These are phyloP conservation scores for Simplicillium sp. DNA, from an alignment of 2,329 filamentous ascomycete genomes.

Conservation along the genomic window DNA sequence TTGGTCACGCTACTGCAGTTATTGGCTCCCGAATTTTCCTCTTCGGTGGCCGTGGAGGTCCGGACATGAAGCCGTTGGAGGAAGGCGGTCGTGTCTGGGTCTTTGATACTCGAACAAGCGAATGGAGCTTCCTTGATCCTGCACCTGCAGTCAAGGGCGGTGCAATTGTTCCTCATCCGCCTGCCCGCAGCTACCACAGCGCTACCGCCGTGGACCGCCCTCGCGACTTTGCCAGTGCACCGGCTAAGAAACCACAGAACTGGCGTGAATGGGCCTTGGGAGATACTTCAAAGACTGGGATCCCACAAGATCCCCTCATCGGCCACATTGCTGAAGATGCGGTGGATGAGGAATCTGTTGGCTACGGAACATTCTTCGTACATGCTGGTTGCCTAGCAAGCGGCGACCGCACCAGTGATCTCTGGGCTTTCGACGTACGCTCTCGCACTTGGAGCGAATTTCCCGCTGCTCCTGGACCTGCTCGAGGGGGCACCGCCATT, in stretches of 20 bases:
- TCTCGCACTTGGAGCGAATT: conserved; percentile 58
- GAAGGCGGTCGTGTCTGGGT: conserved; percentile 69
- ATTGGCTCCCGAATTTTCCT: conserved; percentile 66
- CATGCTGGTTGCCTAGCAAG: conserved; percentile 65
- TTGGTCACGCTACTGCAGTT: conserved; percentile 63
- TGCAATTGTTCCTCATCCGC: conserved; percentile 36
- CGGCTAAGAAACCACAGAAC: conserved; percentile 27
- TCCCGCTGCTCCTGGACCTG: conserved; percentile 55
- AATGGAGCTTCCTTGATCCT: conserved; percentile 59
- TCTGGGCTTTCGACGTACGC: conserved; percentile 69
- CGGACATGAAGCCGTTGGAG: conserved; percentile 60
- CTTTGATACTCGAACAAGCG: conserved; percentile 54
- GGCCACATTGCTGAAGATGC: conserved; percentile 48
- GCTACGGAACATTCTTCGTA: conserved; percentile 60
- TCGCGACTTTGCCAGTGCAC: conserved; percentile 32
- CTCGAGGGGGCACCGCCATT: conserved; percentile 59
- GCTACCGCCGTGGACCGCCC: conserved; percentile 49
- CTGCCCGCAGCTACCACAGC: conserved; percentile 62
- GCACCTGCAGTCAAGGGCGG: conserved; percentile 31
- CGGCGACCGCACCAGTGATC: conserved; percentile 53
- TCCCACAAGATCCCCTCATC: conserved; percentile 46
- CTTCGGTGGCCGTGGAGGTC: conserved; percentile 69
- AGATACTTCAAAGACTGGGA: conserved; percentile 42
- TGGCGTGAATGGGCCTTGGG: conserved; percentile 49
- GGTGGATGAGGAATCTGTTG: conserved; percentile 50